Percentiles rank a stretch among this genome's conserved stretches.
Evolutionary conservation across 805 yeast genomes (phyloP).

Genomic region (Yamadazyma laniorum): DNA sequence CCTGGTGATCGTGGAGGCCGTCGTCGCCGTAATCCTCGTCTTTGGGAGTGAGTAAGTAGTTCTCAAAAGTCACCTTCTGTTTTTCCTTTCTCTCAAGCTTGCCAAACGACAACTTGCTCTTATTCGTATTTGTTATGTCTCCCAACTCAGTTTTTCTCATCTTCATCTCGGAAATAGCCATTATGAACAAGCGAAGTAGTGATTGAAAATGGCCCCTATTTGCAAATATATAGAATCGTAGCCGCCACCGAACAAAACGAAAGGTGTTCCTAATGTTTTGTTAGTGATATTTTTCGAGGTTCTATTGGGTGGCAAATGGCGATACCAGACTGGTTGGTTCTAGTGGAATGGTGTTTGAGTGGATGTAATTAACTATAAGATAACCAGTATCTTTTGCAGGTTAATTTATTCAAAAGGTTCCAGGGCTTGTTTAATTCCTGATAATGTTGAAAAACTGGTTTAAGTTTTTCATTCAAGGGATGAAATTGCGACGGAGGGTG

Average conservation of each 20-base stretch:
- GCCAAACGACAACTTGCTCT: slow-evolving; percentile 9
- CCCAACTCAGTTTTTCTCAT: slow-evolving; percentile 35
- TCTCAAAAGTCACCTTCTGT: slow-evolving; percentile 14
- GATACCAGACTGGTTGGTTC: too few relatives aligned
- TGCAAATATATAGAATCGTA: background rate
- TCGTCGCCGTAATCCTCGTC: slow-evolving; percentile 31
- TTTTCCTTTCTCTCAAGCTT: slow-evolving; percentile 7
- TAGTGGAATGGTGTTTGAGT: too few relatives aligned
- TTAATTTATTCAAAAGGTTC: slow-evolving; percentile 1
- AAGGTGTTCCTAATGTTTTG: background rate
- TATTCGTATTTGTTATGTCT: slow-evolving; percentile 34
- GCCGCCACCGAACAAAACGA: background rate
- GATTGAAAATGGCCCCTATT: background rate
- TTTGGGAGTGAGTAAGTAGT: slow-evolving; percentile 41
- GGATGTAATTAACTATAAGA: slow-evolving; percentile 1
- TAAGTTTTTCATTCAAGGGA: slow-evolving; percentile 6
- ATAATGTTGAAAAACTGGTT: slow-evolving; percentile 1
- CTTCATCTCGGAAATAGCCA: slow-evolving; percentile 16
- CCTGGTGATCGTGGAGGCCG: background rate
- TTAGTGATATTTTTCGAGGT: too few relatives aligned
- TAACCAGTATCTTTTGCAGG: slow-evolving; percentile 3
- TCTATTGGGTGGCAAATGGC: too few relatives aligned
- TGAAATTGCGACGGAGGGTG: slow-evolving; percentile 10
- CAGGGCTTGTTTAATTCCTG: slow-evolving; percentile 1
- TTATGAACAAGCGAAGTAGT: slow-evolving; percentile 1